These are phyloP conservation scores for Neonectria faginata DNA, from an alignment of 2,329 filamentous ascomycete species.

Conservation along the genomic window DNA sequence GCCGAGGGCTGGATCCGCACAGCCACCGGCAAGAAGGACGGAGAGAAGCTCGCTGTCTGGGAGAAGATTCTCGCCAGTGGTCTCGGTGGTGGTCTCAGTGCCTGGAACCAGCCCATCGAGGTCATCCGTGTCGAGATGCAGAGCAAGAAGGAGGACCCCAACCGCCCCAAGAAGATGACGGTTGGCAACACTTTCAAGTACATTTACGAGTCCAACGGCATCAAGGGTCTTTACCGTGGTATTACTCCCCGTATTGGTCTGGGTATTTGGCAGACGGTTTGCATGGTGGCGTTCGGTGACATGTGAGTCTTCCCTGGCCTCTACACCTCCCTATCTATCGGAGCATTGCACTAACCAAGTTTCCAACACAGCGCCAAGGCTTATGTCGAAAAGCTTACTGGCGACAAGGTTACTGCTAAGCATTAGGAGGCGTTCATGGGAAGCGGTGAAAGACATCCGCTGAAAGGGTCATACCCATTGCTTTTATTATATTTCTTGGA, in stretches of 20 bases:
- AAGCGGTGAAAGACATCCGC: constrained; percentile 34
- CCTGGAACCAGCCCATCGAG: constrained; percentile 99
- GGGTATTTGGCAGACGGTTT: constrained; percentile 98
- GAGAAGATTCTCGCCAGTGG: constrained; percentile 93
- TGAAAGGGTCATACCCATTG: constrained; percentile 34
- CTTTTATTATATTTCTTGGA: constrained; percentile 36
- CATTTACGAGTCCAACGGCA: constrained; percentile 89
- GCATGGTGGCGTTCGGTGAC: constrained; percentile 99
- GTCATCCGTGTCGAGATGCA: constrained; percentile 99
- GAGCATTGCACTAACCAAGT: constrained; percentile 20
- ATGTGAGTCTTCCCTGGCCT: constrained; percentile 72
- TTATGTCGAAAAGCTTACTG: constrained; percentile 75
- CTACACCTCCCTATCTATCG: background rate
- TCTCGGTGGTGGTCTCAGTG: constrained; percentile 91
- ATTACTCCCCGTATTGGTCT: constrained; percentile 94
- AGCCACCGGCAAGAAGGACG: constrained; percentile 80
- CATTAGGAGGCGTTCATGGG: constrained; percentile 64
- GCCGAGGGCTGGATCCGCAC: constrained; percentile 89
- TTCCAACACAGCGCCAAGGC: constrained; percentile 68
- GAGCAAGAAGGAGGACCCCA: constrained; percentile 97
- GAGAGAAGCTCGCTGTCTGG: constrained; percentile 78
- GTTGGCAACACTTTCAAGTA: constrained; percentile 87
- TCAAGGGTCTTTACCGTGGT: constrained; percentile 95
- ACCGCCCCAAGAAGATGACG: constrained; percentile 99
- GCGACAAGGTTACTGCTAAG: constrained; percentile 73